Evolutionary conservation across 352 stramenopile genomes (phyloP).

Genomic region (Halophytophthora polymorphica): DNA sequence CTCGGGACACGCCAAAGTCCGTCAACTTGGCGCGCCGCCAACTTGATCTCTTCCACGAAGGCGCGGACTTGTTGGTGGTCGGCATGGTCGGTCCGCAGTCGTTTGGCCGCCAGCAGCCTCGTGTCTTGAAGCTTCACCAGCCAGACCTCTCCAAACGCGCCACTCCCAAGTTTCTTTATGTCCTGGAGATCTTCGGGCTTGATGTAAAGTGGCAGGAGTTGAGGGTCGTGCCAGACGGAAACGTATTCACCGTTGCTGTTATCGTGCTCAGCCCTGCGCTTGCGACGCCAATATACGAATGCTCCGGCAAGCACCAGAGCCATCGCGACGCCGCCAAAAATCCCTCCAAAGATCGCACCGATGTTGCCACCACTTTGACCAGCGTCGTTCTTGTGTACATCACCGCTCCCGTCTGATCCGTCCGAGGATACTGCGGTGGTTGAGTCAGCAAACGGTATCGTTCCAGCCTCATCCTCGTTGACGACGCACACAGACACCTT

Average conservation of each 20-base stretch:
- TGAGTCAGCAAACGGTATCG: not conserved
- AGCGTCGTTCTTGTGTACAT: too few species aligned
- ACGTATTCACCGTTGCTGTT: too few species aligned
- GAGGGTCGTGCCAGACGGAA: slow-evolving; percentile 24
- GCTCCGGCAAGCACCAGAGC: not conserved
- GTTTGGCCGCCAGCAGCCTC: slow-evolving; percentile 26
- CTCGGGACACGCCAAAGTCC: slow-evolving; percentile 31
- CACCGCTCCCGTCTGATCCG: not conserved
- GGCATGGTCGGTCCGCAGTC: slow-evolving; percentile 22
- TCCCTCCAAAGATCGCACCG: slow-evolving; percentile 1
- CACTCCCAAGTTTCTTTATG: slow-evolving; percentile 16
- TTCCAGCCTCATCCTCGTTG: not conserved
- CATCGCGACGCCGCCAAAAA: not conserved
- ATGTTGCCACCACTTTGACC: too few species aligned
- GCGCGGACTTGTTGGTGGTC: slow-evolving; percentile 18
- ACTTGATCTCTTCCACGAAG: slow-evolving; percentile 39
- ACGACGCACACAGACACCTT: too few species aligned
- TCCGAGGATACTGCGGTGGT: too few species aligned
- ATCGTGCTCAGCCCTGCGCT: not conserved
- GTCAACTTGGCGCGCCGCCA: slow-evolving; percentile 31
- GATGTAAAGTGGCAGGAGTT: slow-evolving; percentile 21
- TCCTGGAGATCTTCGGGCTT: slow-evolving; percentile 30
- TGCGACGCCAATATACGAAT: not conserved
- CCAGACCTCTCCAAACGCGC: slow-evolving; percentile 23
- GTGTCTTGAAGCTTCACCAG: slow-evolving; percentile 20